Evolutionary conservation across 73 alveolate species (phyloP), one percentile per base, ranked within the genome.

Genomic region (Symbiodinium pilosum): DNA sequence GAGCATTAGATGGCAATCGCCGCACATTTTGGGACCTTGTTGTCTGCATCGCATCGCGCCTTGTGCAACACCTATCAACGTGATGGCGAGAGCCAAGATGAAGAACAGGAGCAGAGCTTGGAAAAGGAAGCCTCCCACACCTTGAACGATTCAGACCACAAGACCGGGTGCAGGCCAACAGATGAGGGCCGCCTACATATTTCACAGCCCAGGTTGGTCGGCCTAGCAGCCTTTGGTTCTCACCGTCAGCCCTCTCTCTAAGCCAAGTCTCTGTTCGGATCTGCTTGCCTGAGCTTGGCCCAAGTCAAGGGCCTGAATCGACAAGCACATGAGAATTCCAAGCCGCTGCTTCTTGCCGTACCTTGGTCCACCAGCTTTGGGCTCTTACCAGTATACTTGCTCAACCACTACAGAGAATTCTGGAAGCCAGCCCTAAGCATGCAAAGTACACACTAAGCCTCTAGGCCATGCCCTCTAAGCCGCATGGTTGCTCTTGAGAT

Each of bases 81-180:
- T 64, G 77, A 64, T 64, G 77, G 36, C 77, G 38, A 64, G 77
- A 26, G 77, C 77, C 77, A 64, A 64, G 36, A 36, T 36, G 32
- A 64, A 64, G 36, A 64, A 64, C 77, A 64, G 32, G 36, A 64
- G 30, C 77, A 64, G 32, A 1, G 77, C 36, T 36, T 64, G 77
- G 77, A 64, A 64, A 32, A 64, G 32, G 77, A 64, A 64, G 77
- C 77, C 77, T 64, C 77, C 77, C 77, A 64, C 77, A 64, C 77
- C 77, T 64, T 28, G 32, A 14, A 14, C n/a, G n/a, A n/a, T n/a
- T n/a, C n/a, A n/a, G n/a, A n/a, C n/a, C n/a, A n/a, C n/a, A n/a
- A n/a, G n/a, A n/a, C n/a, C n/a, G n/a, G n/a, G n/a, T n/a, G n/a
- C n/a, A n/a, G n/a, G n/a, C n/a, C n/a, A n/a, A n/a, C n/a, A n/a